phyloP scores from a whole-genome alignment of 2,329 filamentous ascomycete species.

The Pseudopithomyces maydicus region DNA sequence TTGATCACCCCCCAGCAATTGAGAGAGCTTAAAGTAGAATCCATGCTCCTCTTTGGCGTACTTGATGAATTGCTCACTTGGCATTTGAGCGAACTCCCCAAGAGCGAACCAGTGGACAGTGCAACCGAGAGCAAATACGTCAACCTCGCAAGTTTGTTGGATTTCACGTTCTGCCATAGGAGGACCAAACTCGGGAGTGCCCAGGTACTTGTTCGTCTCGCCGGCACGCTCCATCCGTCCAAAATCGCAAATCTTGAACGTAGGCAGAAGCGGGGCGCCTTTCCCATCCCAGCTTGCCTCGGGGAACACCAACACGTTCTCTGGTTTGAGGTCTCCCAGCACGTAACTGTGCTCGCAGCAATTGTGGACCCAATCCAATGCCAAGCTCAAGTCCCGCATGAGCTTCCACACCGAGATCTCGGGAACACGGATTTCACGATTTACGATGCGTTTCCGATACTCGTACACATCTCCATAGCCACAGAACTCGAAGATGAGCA shows the following conservation, averaged over 20 bases:
- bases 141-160: slow-evolving; percentile 14
- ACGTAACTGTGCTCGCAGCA: slow-evolving; percentile 54
- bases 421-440: slow-evolving; percentile 6
- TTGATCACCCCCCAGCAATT: not conserved
- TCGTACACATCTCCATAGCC: slow-evolving; percentile 19
- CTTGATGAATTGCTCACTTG: slow-evolving; percentile 10
- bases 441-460: slow-evolving; percentile 12
- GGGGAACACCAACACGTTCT: slow-evolving; percentile 78
- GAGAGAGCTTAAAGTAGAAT: not conserved
- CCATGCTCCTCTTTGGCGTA: slow-evolving; percentile 1
- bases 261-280: slow-evolving; percentile 19
- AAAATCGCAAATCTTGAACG: slow-evolving; percentile 33
- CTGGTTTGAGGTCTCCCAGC: slow-evolving; percentile 90
- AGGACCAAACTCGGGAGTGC: slow-evolving; percentile 29
- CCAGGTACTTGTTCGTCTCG: slow-evolving; percentile 5
- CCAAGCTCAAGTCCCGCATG: slow-evolving; percentile 27
- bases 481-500: slow-evolving; percentile 25
- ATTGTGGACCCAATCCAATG: slow-evolving; percentile 27
- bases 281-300: slow-evolving; percentile 5
- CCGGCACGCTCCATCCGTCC: slow-evolving; percentile 14
- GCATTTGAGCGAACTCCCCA: slow-evolving; percentile 13
- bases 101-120: slow-evolving; percentile 26
- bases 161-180: not conserved
- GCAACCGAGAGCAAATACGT: slow-evolving; percentile 31
- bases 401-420: slow-evolving; percentile 36